Conservation (phyloP, 768 basidiomycete genomes). For the Lyophyllum semitale region DNA sequence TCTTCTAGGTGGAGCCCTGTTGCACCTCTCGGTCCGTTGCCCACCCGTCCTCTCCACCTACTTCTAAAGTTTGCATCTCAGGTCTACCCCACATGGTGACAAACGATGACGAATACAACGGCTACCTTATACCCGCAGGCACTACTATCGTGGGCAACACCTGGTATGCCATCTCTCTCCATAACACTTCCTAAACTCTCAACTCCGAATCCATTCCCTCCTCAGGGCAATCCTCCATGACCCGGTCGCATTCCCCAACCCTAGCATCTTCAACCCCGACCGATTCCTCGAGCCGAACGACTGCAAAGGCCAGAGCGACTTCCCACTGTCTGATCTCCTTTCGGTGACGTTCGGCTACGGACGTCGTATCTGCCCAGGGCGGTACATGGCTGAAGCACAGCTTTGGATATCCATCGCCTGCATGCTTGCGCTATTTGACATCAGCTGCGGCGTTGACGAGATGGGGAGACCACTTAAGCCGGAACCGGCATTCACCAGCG, state of each 20-base stretch:
- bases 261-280: slow-evolving; percentile 49
- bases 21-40: slow-evolving; percentile 27
- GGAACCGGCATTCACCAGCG: slow-evolving; percentile 38
- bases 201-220: neutral
- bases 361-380: slow-evolving; percentile 49
- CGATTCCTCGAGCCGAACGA: slow-evolving; percentile 36
- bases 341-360: slow-evolving; percentile 45
- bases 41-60: neutral
- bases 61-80: slow-evolving; percentile 5
- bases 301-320: slow-evolving; percentile 19
- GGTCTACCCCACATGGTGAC: slow-evolving; percentile 40
- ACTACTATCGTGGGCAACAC: slow-evolving; percentile 44
- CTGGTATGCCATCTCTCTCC: slow-evolving; percentile 27
- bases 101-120: slow-evolving; percentile 43
- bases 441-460: slow-evolving; percentile 37
- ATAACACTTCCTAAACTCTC: neutral
- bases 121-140: slow-evolving; percentile 46
- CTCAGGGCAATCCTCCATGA: slow-evolving; percentile 54
- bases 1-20: slow-evolving; percentile 31
- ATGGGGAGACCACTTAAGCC: slow-evolving; percentile 31
- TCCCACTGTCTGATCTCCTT: slow-evolving; percentile 34
- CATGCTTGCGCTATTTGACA: slow-evolving; percentile 42
- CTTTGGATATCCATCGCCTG: slow-evolving; percentile 48
- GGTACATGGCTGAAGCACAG: slow-evolving; percentile 44
- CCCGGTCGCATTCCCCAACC: slow-evolving; percentile 44